Percentiles rank a stretch among this genome's conserved stretches.
phyloP scores from a whole-genome alignment of 208 protist genomes.

The Leishmania aethiopica region DNA sequence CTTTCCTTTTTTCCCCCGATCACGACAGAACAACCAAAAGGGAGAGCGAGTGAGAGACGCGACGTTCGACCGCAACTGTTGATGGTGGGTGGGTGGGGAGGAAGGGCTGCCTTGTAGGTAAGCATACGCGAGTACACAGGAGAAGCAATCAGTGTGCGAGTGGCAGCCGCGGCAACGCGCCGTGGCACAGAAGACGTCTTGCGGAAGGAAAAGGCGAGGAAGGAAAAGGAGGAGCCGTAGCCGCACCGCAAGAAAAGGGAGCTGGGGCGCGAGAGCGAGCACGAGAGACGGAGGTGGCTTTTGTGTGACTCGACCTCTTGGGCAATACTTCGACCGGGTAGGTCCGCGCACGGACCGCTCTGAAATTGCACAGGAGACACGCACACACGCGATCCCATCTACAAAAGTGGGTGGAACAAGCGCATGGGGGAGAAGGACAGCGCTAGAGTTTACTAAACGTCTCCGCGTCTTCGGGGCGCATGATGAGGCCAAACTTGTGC shows the following conservation, averaged over 20 bases:
- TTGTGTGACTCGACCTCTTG: not conserved
- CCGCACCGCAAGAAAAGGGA: not conserved
- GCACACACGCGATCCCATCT: not conserved
- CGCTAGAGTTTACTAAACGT: constrained; percentile 25
- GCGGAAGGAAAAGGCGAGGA: not conserved
- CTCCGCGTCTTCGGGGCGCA: constrained; percentile 32
- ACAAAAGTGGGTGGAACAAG: not conserved
- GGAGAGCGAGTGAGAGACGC: not conserved
- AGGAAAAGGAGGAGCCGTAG: not conserved
- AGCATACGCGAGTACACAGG: not conserved
- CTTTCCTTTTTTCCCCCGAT: too few species aligned
- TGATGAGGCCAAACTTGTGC: constrained; percentile 55
- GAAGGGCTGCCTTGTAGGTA: not conserved
- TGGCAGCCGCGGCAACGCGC: not conserved
- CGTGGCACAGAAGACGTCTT: not conserved
- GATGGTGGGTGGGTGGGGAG: not conserved
- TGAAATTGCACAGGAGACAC: not conserved
- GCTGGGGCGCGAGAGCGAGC: not conserved
- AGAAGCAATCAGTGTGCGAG: constrained; percentile 8
- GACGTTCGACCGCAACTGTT: not conserved
- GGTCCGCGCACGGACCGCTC: not conserved
- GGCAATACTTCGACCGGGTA: not conserved
- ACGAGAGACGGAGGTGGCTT: not conserved
- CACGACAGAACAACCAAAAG: too few species aligned
- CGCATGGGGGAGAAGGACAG: not conserved